A percentile compares a stretch with the other conserved stretches of the same genome.
phyloP scores from a whole-genome alignment of 2,329 filamentous ascomycete species.

The Venturia nashicola region DNA sequence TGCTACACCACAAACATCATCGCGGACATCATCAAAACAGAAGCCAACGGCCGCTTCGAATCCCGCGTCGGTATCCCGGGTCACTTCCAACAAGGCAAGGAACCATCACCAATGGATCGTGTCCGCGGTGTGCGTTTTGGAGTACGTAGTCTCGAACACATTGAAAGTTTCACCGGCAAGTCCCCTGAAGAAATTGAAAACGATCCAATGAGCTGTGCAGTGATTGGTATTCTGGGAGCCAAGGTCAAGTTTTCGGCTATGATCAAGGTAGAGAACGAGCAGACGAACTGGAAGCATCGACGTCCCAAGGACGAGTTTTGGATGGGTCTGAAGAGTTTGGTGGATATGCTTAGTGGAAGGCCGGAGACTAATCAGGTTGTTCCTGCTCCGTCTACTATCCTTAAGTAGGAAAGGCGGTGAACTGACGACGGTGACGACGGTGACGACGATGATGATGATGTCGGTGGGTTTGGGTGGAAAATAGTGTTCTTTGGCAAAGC shows the following conservation, averaged over 20 bases:
- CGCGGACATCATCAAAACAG: slow-evolving; percentile 88
- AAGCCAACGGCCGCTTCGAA: slow-evolving; percentile 85
- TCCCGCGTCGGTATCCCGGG: slow-evolving; percentile 83
- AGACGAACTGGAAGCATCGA: slow-evolving; percentile 88
- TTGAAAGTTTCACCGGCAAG: slow-evolving; percentile 64
- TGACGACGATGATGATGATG: not conserved
- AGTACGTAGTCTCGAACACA: slow-evolving; percentile 86
- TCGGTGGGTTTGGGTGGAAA: not conserved
- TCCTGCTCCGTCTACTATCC: not conserved
- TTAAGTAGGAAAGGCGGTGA: not conserved
- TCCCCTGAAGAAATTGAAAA: slow-evolving; percentile 55
- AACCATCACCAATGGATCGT: slow-evolving; percentile 90
- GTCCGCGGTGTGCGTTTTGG: slow-evolving; percentile 83
- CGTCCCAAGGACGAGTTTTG: slow-evolving; percentile 78
- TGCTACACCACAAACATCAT: slow-evolving; percentile 91
- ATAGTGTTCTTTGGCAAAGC: not conserved
- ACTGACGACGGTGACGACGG: not conserved
- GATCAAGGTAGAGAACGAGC: slow-evolving; percentile 64
- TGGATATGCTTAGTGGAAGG: slow-evolving; percentile 67
- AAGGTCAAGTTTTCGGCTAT: slow-evolving; percentile 80
- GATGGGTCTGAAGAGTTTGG: slow-evolving; percentile 65
- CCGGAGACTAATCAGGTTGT: not conserved
- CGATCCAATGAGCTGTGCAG: slow-evolving; percentile 60
- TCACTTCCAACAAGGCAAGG: slow-evolving; percentile 88
- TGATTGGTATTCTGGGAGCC: slow-evolving; percentile 88